Evolutionary conservation across 2,329 filamentous ascomycete genomes (phyloP).

Genomic region (Ophiostoma angusticollis): DNA sequence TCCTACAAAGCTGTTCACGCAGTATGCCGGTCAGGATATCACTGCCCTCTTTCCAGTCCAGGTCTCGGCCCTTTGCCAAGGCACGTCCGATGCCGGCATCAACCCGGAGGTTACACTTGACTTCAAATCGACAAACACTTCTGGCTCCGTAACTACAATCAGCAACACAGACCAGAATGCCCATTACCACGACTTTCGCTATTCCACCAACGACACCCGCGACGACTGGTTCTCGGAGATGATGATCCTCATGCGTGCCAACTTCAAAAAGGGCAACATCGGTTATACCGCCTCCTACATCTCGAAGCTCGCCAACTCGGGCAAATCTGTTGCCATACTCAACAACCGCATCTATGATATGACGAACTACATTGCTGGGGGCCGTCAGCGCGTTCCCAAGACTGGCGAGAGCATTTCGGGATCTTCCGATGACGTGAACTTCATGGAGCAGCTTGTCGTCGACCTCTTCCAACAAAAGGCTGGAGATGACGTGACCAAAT

Average conservation of each 20-base stretch:
- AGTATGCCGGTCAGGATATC: slow-evolving; percentile 81
- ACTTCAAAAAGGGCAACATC: slow-evolving; percentile 76
- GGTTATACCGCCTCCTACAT: slow-evolving; percentile 75
- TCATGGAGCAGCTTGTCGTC: slow-evolving; percentile 67
- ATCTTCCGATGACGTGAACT: slow-evolving; percentile 42
- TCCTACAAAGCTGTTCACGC: slow-evolving; percentile 51
- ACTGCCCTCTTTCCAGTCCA: slow-evolving; percentile 85
- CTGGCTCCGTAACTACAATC: slow-evolving; percentile 52
- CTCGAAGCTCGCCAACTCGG: slow-evolving; percentile 51
- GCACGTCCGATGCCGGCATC: slow-evolving; percentile 49
- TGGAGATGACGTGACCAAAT: slow-evolving; percentile 70
- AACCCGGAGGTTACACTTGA: slow-evolving; percentile 69
- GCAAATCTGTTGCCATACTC: slow-evolving; percentile 63
- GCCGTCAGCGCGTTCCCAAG: slow-evolving; percentile 49
- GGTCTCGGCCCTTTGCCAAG: slow-evolving; percentile 81
- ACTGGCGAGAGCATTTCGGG: slow-evolving; percentile 36
- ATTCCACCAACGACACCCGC: slow-evolving; percentile 66
- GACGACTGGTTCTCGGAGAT: slow-evolving; percentile 89
- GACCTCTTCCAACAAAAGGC: slow-evolving; percentile 63
- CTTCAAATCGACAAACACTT: slow-evolving; percentile 66
- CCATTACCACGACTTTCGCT: slow-evolving; percentile 86
- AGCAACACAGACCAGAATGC: slow-evolving; percentile 57
- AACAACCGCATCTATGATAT: slow-evolving; percentile 76
- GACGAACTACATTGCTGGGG: slow-evolving; percentile 68
- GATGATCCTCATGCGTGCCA: slow-evolving; percentile 62